A percentile compares a stretch with the other conserved stretches of the same genome.
Evolutionary conservation across 768 basidiomycete genomes (phyloP).

Genomic region (Leccinum uliginosum): DNA sequence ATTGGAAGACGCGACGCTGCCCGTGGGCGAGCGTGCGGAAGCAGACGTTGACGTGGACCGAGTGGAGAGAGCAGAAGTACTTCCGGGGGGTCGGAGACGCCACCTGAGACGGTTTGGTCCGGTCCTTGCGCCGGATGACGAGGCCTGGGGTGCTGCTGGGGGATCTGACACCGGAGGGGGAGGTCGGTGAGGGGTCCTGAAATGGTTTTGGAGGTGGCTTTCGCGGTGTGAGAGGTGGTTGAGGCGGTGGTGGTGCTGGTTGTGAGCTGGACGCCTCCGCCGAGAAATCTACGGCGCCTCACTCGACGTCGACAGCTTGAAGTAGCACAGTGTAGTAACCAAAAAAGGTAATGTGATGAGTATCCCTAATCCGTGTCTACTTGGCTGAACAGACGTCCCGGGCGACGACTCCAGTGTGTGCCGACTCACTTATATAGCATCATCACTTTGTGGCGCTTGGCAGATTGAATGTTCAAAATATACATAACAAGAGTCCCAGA

Average conservation of each 20-base stretch:
- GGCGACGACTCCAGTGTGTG: too few relatives aligned
- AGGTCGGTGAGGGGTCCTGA: conserved; percentile 34
- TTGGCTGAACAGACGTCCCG: too few relatives aligned
- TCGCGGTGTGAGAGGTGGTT: conserved; percentile 20
- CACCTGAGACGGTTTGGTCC: conserved; percentile 28
- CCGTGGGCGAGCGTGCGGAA: conserved; percentile 20
- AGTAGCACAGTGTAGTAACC: too few relatives aligned
- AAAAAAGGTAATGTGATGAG: too few relatives aligned
- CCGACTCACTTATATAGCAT: too few relatives aligned
- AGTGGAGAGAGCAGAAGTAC: conserved; percentile 23
- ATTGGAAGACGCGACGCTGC: conserved; percentile 23
- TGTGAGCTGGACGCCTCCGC: conserved; percentile 38
- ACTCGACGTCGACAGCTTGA: conserved; percentile 12
- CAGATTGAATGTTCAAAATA: too few relatives aligned
- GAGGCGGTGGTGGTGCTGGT: conserved; percentile 17
- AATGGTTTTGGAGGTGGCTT: conserved; percentile 37
- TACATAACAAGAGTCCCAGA: too few relatives aligned
- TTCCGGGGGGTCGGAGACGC: conserved; percentile 22
- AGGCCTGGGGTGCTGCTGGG: conserved; percentile 29
- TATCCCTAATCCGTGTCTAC: too few relatives aligned
- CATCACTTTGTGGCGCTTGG: too few relatives aligned
- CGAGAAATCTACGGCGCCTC: conserved; percentile 60
- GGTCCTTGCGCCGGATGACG: conserved; percentile 55
- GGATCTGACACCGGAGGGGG: conserved; percentile 24
- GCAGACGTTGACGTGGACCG: conserved; percentile 22